A percentile compares a stretch with the other conserved stretches of the same genome.
Conservation (phyloP, 768 basidiomycete species). For the Ephemerocybe angulata region DNA sequence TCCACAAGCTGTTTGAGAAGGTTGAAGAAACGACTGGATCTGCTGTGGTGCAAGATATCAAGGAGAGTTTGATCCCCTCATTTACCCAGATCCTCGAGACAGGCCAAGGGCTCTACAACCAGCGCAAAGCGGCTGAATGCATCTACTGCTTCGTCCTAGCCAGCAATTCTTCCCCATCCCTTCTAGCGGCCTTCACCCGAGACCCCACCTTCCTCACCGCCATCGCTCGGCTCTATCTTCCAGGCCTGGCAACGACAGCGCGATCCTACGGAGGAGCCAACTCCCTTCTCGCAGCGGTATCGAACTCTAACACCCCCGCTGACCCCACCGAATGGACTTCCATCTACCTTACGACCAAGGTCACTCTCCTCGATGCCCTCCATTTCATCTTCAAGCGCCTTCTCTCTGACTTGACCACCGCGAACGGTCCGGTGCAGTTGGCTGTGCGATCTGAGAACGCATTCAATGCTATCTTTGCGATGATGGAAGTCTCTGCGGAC, state of each 20-base stretch:
- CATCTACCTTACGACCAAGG: slow-evolving; percentile 71
- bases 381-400: slow-evolving; percentile 54
- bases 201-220: slow-evolving; percentile 50
- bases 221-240: slow-evolving; percentile 58
- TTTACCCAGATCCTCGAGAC: slow-evolving; percentile 49
- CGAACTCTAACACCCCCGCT: slow-evolving; percentile 16
- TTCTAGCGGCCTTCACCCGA: slow-evolving; percentile 51
- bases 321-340: slow-evolving; percentile 63
- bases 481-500: slow-evolving; percentile 42
- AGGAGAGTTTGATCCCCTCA: slow-evolving; percentile 51
- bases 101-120: slow-evolving; percentile 52
- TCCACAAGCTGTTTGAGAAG: slow-evolving; percentile 29
- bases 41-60: slow-evolving; percentile 29
- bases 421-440: slow-evolving; percentile 38
- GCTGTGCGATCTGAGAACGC: slow-evolving; percentile 48
- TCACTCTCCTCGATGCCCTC: slow-evolving; percentile 65
- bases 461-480: slow-evolving; percentile 55
- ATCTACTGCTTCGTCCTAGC: slow-evolving; percentile 51
- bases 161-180: slow-evolving; percentile 37
- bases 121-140: slow-evolving; percentile 62
- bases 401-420: slow-evolving; percentile 43
- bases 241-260: slow-evolving; percentile 51
- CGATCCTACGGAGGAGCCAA: slow-evolving; percentile 58
- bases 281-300: slow-evolving; percentile 23
- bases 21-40: slow-evolving; percentile 31